Evolutionary conservation across 768 basidiomycete genomes (phyloP), one percentile per base, ranked within the genome.

Genomic region (Suillus plorans): DNA sequence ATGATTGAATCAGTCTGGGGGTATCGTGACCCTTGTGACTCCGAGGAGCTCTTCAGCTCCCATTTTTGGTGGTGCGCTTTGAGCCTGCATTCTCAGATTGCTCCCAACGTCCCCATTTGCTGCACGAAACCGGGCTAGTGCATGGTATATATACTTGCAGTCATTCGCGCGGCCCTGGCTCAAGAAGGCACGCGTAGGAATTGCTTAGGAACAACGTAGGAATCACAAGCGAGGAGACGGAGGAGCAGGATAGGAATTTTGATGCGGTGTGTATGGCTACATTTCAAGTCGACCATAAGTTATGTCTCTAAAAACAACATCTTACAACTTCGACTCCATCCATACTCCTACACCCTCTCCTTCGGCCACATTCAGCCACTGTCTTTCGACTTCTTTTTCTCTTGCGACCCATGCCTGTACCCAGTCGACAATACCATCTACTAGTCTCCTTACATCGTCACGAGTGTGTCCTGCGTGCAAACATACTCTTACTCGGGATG

Each of bases 401-500:
- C 49, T 53, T 1, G 68, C 68, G 45, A 80, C 67, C 62, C 77
- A 79, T 42, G 76, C 80, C 39, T 72, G 64, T 1, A 81, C 85
- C 86, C 86, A 88, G 22, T 63, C 69, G 2, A 86, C 64, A 57
- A 89, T 80, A 0, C 81, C 85, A 2, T 73, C 63, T 0, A 86
- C 81, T 22, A 97, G 77, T 16, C 76, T 72, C 45, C 86, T 83
- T 4, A 97, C 81, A 36, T 96, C 89, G 45, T 78, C 80, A 3
- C 70, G 64, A 16, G 87, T 86, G 70, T 96, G 94, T 2, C 83
- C 87, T 0, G 94, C 87, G 70, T 95, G 92, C 34, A 98, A 71
- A 74, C 96, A 98, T n/a, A 98, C 85, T 3, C 96, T 78, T 2
- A 98, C 89, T 20, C 95, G 85, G 66, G 95, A 91, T 65, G 84